Base-by-base conservation (phyloP, 768 basidiomycete genomes). In the Termitomyces sp. region DNA sequence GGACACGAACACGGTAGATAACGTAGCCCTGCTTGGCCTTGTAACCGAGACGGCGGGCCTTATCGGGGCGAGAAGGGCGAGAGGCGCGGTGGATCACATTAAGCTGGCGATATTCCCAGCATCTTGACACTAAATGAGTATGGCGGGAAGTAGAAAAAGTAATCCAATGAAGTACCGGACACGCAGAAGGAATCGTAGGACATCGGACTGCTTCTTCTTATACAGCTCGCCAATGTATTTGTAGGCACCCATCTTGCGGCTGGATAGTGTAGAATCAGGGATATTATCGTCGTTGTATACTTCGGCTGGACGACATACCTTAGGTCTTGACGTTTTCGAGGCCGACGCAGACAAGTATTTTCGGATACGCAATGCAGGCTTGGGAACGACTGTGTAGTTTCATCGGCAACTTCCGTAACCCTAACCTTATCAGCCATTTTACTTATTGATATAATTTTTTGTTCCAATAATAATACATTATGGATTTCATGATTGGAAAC, bases 1-100 rank as follows among this genome's bases (percentile, higher is more conserved):
- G 87, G 63, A 99, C 96, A 64, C 97, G 92, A 67, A 99, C 80
- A 68, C 97, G 92, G 81, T 99, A 99, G 78, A 99, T 76, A 63
- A 98, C 89, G 72, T 94, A 99, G 67, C 97, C 97, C 77, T 99
- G 97, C 85, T 99, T 99, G 73, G 97, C 95, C 82, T 98, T 99
- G 87, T 98, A 99, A 48, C 97, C 97, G 61, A 99, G 81, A 63
- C 95, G 89, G 72, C 97, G 91, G 62, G 97, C 97, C 82, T 98
- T 99, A 82, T 99, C 97, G 54, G 97, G 97, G 70, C 97, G 91
- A 46, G 96, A 98, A 46, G 97, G 96, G 60, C 96, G 92, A 62
- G 95, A 95, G 45, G 95, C 96, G 66, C 97, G 91, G 81, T 98
- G 96, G 71, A 98, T 92, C 65, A 99, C 94, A 67, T 97, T 94